phyloP scores from a whole-genome alignment of 225 moss, liverwort and hornwort species.

The Antitrichia curtipendula region DNA sequence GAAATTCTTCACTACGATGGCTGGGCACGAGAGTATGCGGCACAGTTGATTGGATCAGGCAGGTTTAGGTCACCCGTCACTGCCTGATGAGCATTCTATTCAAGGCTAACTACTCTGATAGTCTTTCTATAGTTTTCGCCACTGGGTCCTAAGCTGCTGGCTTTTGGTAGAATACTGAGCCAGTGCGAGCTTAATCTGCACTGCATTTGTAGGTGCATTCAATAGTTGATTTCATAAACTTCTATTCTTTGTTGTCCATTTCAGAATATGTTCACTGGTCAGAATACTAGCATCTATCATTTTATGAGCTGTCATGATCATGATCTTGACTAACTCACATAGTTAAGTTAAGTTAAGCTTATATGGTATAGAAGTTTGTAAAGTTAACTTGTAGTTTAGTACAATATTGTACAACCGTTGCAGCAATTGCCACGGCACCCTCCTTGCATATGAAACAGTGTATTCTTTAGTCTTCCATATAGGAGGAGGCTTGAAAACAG shows the following conservation, averaged over 20 bases:
- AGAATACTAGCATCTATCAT: too few relatives aligned
- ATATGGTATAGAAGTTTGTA: neutral
- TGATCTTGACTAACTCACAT: neutral
- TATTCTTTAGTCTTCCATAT: neutral
- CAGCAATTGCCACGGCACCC: neutral
- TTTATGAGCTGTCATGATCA: neutral
- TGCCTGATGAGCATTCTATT: neutral
- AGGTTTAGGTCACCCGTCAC: slow-evolving; percentile 4
- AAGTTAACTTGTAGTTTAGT: neutral
- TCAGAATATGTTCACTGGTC: neutral
- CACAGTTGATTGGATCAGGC: slow-evolving; percentile 11
- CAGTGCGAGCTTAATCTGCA: neutral
- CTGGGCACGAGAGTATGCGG: slow-evolving; percentile 74
- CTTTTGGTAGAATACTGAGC: neutral
- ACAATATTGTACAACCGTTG: neutral
- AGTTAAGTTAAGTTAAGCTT: neutral
- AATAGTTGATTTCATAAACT: neutral
- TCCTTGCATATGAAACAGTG: neutral
- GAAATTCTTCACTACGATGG: slow-evolving; percentile 76
- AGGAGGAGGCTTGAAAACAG: too few relatives aligned
- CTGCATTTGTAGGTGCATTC: neutral
- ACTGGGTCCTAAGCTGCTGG: neutral
- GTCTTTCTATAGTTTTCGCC: neutral
- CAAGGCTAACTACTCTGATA: neutral
- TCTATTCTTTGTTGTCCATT: neutral